A percentile compares a stretch with the other conserved stretches of the same genome.
These are phyloP conservation scores for Rubroboletus pulcherrimus DNA, from an alignment of 768 basidiomycete species.

Conservation along the genomic window DNA sequence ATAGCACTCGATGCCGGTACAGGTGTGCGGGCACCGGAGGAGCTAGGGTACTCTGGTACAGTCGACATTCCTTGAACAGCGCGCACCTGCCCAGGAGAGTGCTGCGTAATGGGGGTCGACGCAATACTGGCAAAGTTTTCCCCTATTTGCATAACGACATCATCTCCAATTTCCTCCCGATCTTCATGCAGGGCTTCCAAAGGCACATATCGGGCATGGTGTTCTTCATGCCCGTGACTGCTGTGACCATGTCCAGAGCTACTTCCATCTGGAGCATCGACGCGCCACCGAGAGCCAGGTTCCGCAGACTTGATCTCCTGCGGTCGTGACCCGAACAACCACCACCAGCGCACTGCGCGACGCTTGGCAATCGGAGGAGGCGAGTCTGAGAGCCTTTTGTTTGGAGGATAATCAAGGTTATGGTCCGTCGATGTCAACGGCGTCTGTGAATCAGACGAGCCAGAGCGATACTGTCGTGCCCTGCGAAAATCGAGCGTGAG, in stretches of 20 bases:
- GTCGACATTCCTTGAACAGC: constrained; percentile 1
- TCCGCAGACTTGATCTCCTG: constrained; percentile 22
- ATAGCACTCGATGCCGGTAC: not conserved
- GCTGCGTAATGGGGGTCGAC: constrained; percentile 13
- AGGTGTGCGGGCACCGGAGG: not conserved
- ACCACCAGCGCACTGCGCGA: constrained; percentile 22
- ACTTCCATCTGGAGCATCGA: constrained; percentile 27
- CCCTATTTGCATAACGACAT: constrained; percentile 22
- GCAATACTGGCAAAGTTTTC: constrained; percentile 8
- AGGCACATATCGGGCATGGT: not conserved
- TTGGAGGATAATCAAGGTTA: constrained; percentile 12
- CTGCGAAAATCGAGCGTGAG: not conserved
- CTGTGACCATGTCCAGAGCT: constrained; percentile 19
- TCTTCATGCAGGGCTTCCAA: constrained; percentile 14
- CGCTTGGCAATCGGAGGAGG: constrained; percentile 2
- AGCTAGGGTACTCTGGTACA: constrained; percentile 1
- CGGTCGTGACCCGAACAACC: constrained; percentile 24
- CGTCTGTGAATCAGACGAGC: constrained; percentile 28
- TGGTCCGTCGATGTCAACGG: constrained; percentile 18
- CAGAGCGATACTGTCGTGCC: constrained; percentile 15
- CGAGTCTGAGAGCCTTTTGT: not conserved
- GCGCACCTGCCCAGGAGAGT: constrained; percentile 6
- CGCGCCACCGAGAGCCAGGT: constrained; percentile 19
- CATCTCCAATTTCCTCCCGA: constrained; percentile 3
- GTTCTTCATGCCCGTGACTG: constrained; percentile 7